Evolutionary conservation across 2,329 filamentous ascomycete species (phyloP).

Genomic region (Diaporthe amygdali): DNA sequence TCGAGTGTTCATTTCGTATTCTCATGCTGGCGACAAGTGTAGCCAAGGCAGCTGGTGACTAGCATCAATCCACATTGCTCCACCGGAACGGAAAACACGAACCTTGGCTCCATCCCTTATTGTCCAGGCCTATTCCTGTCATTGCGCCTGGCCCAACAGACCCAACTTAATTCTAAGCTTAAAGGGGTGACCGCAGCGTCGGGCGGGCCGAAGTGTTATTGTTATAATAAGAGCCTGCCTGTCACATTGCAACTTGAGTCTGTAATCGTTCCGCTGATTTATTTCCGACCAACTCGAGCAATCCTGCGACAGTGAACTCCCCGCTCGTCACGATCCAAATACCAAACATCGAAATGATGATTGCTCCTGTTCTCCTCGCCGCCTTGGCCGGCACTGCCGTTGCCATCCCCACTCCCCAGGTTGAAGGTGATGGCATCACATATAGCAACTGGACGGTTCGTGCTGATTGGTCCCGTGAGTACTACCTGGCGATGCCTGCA

Average conservation of each 20-base stretch:
- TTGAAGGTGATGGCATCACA: background rate
- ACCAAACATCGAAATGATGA: background rate
- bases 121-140: background rate
- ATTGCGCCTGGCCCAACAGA: background rate
- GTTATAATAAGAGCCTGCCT: background rate
- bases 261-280: background rate
- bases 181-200: background rate
- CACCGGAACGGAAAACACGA: conserved; percentile 1
- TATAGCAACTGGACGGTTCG: conserved; percentile 15
- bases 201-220: background rate
- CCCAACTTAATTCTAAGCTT: background rate
- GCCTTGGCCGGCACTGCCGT: conserved; percentile 11
- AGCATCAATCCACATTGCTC: conserved; percentile 1
- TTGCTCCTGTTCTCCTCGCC: conserved; percentile 5
- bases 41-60: background rate
- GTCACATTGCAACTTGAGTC: background rate
- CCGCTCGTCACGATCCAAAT: background rate
- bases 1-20: conserved; percentile 2
- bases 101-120: background rate
- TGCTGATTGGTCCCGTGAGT: conserved; percentile 19
- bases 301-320: no score
- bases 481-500: background rate
- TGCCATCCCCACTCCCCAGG: background rate
- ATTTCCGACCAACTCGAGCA: background rate
- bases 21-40: background rate